Evolutionary conservation across 2,329 filamentous ascomycete genomes (phyloP), one percentile per base, ranked within the genome.

Genomic region (Zopfia rhizophila): DNA sequence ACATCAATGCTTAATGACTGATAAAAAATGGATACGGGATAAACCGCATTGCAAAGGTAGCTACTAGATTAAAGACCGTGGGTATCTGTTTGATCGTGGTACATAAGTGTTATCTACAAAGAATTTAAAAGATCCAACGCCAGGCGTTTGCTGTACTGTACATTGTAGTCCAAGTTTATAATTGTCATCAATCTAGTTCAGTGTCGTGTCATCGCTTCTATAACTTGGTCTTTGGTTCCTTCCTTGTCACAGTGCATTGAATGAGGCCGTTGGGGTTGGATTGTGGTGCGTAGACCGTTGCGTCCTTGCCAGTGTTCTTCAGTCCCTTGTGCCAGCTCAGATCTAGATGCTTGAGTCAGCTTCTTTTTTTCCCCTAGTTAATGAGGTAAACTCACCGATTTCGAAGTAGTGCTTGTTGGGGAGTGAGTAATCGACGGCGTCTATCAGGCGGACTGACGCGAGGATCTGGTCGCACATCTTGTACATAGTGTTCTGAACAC

Each of bases 361-460:
- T 16, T 21, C 8, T 17, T 13, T n/a, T n/a, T 31, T 45, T 36
- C 13, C 18, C n/a, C 19, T 3, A 18, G 43, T 38, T 29, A 38
- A 25, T 22, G 16, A 21, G 25, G 29, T 12, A 17, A 45, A 79
- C 87, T 76, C 77, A 91, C 86, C 89, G 72, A 97, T 87, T 75
- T 97, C 93, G 68, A 97, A 97, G 78, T 97, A 97, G 76, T 99
- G 94, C 79, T 97, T 97, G 80, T 99, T 99, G 8, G 94, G 94
- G 65, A 99, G 80, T 7, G 87, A 81, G 70, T 97, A 97, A 61
- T 88, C 83, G 29, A 94, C 90, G 16, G 81, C 79, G 31, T 87
- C 83, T 16, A 91, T 82, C 54, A 86, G 79, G 11, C 91, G 88
- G 17, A 86, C 89, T 16, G 80, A 84, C 7, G 83, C 87, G 40